phyloP scores from a whole-genome alignment of 2,329 filamentous ascomycete genomes.

The Botrytis porri region DNA sequence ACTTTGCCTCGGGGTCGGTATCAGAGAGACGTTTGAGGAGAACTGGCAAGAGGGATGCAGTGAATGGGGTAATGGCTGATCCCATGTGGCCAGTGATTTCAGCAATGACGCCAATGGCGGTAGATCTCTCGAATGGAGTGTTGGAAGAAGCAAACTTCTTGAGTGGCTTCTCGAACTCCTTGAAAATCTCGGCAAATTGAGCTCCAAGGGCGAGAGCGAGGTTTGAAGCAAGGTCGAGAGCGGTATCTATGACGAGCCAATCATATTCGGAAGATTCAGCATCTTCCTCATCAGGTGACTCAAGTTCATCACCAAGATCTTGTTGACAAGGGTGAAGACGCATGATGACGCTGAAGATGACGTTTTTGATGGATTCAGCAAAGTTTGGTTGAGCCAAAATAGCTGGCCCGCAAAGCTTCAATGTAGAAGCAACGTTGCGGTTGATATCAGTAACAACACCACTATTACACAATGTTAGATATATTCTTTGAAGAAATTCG shows the following conservation, averaged over 20 bases:
- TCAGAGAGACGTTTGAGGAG: slow-evolving; percentile 84
- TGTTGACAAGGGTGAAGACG: slow-evolving; percentile 92
- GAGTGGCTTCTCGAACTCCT: slow-evolving; percentile 90
- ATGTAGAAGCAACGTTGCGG: slow-evolving; percentile 82
- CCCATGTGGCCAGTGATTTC: slow-evolving; percentile 88
- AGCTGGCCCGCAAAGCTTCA: slow-evolving; percentile 87
- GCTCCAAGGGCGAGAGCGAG: slow-evolving; percentile 77
- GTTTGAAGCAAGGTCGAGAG: slow-evolving; percentile 83
- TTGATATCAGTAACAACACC: slow-evolving; percentile 84
- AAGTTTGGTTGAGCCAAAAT: slow-evolving; percentile 72
- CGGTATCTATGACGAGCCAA: slow-evolving; percentile 94
- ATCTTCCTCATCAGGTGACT: slow-evolving; percentile 65
- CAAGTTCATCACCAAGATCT: slow-evolving; percentile 79
- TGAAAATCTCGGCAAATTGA: slow-evolving; percentile 85
- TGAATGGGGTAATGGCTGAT: slow-evolving; percentile 76
- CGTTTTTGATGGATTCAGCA: slow-evolving; percentile 72
- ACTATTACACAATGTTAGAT: slow-evolving; percentile 14
- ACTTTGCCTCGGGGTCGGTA: slow-evolving; percentile 87
- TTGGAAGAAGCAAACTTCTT: slow-evolving; percentile 83
- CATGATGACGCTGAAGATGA: slow-evolving; percentile 75
- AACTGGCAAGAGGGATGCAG: slow-evolving; percentile 70
- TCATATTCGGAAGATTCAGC: slow-evolving; percentile 88
- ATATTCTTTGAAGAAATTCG: slow-evolving; percentile 23
- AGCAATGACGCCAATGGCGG: slow-evolving; percentile 86
- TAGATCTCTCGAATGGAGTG: slow-evolving; percentile 83